phyloP scores from a whole-genome alignment of 768 basidiomycete genomes.

The Paxillus ammoniavirescens region DNA sequence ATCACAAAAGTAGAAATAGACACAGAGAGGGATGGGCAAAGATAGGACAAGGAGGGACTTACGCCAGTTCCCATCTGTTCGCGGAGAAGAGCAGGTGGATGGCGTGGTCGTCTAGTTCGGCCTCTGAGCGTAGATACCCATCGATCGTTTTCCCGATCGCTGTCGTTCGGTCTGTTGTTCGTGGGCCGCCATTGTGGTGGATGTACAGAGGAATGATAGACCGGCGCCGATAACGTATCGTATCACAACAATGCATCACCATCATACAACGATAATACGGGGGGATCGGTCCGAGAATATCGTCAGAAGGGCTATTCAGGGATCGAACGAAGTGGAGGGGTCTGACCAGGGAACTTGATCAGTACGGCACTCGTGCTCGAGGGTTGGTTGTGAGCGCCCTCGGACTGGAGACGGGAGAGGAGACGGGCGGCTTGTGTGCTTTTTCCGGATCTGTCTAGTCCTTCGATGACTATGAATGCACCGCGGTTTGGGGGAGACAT shows the following conservation, averaged over 20 bases:
- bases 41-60: conserved; percentile 22
- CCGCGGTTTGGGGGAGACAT: conserved; percentile 42
- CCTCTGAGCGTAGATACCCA: conserved; percentile 78
- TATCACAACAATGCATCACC: not conserved
- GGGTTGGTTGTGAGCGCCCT: not conserved
- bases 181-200: not conserved
- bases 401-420: conserved; percentile 46
- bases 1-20: not conserved
- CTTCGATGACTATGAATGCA: conserved; percentile 91
- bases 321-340: not conserved
- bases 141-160: conserved; percentile 92
- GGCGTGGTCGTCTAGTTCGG: conserved; percentile 87
- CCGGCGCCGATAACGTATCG: not conserved
- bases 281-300: not conserved
- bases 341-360: conserved; percentile 88
- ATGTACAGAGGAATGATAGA: no score
- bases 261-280: not conserved
- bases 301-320: not conserved
- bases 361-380: conserved; percentile 41
- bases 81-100: conserved; percentile 96
- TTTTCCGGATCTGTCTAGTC: conserved; percentile 94
- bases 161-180: conserved; percentile 76
- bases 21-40: not conserved
- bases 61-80: conserved; percentile 96
- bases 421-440: conserved; percentile 79